Evolutionary conservation across 2,329 filamentous ascomycete species (phyloP), one percentile per base, ranked within the genome.

Genomic region (Ophiostoma ips): DNA sequence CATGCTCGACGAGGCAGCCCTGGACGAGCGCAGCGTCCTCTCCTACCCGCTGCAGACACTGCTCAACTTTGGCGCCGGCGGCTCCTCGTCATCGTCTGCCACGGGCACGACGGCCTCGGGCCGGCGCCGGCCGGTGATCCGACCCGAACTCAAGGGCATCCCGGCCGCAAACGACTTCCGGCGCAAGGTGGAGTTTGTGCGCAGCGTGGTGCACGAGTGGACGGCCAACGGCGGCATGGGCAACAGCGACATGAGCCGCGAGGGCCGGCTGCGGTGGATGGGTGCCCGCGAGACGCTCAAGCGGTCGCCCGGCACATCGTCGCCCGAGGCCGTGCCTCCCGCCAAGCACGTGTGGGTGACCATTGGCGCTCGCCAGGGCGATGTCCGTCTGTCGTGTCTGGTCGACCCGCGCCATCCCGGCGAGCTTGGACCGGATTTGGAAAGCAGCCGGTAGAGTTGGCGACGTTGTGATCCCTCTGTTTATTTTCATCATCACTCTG

Each of bases 21-120:
- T 84, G 16, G 80, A 84, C 58, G 77, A 81, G 55, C 77, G 85
- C 18, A 78, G 83, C 41, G 78, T 84, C 52, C 70, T 88, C 24
- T 80, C 83, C 12, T 85, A 84, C 57, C 81, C 81, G 5, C 66
- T 87, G 7, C 81, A 85, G 60, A 83, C 83, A 5, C 70, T 90
- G 12, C 72, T 90, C 40, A 85, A 87, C 66, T 83, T 82, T 59
- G 62, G 65, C 15, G 67, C 65, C 21, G 50, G 49, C 18, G 21
- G 38, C 21, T 19, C 34, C 12, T 30, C 34, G 24, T 31, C 35
- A 2, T 48, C 46, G 30, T 44, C 41, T 16, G 41, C 24, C n/a
- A 13, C 41, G 2, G 12, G 38, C 16, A 41, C 48, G 3, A 41
- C 48, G 2, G 36, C 47, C 3, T 51, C 54, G 3, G 31, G 49